Conservation (phyloP, 2,329 filamentous ascomycete species). For the Eurotiales sp. region DNA sequence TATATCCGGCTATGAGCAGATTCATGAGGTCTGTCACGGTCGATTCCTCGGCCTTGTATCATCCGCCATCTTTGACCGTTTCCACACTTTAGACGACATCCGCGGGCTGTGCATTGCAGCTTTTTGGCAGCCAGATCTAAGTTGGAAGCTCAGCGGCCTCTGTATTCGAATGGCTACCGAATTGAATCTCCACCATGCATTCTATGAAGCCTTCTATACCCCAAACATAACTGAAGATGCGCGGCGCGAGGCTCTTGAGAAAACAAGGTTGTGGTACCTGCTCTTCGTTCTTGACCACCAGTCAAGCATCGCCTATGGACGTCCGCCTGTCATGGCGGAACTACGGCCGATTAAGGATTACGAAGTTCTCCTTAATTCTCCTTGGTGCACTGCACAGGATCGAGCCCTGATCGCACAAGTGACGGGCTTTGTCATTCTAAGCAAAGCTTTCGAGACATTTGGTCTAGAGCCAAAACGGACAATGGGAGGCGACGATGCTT, state of each 20-base stretch:
- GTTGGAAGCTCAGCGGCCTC: slow-evolving; percentile 52
- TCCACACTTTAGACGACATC: slow-evolving; percentile 50
- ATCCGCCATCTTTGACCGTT: slow-evolving; percentile 50
- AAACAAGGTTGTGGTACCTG: slow-evolving; percentile 53
- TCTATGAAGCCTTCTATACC: slow-evolving; percentile 36
- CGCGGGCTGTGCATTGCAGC: slow-evolving; percentile 53
- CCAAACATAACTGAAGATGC: slow-evolving; percentile 23
- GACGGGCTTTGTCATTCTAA: slow-evolving; percentile 48
- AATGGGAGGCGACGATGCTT: slow-evolving; percentile 42
- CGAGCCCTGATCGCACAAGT: slow-evolving; percentile 53
- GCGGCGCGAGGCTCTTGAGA: slow-evolving; percentile 29
- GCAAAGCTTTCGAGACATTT: slow-evolving; percentile 48
- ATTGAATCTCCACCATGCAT: slow-evolving; percentile 46
- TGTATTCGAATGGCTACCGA: slow-evolving; percentile 51
- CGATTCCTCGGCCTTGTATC: slow-evolving; percentile 50
- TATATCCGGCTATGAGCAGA: slow-evolving; percentile 43
- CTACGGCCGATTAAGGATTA: slow-evolving; percentile 50
- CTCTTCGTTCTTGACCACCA: slow-evolving; percentile 59
- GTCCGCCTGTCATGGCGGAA: slow-evolving; percentile 50
- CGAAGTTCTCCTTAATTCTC: slow-evolving; percentile 41
- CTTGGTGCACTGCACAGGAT: slow-evolving; percentile 41
- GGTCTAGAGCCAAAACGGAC: slow-evolving; percentile 46
- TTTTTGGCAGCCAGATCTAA: slow-evolving; percentile 56
- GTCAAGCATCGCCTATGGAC: slow-evolving; percentile 53
- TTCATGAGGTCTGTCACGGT: slow-evolving; percentile 47